Evolutionary conservation across 345 rosid species (phyloP).

Genomic region (Geranium rotundifolium): DNA sequence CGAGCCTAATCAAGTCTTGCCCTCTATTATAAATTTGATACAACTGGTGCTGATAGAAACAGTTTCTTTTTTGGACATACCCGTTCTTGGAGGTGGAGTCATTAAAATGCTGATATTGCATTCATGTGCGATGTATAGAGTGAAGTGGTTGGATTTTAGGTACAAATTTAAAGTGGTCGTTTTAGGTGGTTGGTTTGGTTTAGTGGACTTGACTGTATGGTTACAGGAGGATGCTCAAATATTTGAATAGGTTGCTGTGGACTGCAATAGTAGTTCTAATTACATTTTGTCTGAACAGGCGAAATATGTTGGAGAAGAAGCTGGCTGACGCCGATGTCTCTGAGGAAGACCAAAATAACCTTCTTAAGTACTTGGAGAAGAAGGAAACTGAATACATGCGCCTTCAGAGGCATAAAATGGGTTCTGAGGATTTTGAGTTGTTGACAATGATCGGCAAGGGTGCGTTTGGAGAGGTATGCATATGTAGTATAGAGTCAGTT

Average conservation of each 20-base stretch:
- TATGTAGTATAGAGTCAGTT: neutral
- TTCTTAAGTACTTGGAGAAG: conserved; percentile 81
- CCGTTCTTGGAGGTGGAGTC: neutral
- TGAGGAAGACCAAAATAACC: conserved; percentile 87
- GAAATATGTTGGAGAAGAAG: conserved; percentile 67
- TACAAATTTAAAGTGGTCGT: no score
- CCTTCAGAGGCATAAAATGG: conserved; percentile 89
- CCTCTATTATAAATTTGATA: no score
- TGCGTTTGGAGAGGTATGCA: conserved; percentile 18
- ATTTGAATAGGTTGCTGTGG: neutral
- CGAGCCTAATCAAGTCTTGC: no score
- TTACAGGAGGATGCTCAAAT: no score
- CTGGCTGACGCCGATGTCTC: conserved; percentile 94
- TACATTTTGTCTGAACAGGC: conserved; percentile 18
- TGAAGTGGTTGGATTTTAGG: neutral
- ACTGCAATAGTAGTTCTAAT: neutral
- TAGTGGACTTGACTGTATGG: neutral
- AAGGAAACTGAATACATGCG: conserved; percentile 98
- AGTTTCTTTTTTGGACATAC: no score
- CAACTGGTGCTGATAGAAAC: no score
- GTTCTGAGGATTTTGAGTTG: conserved; percentile 74
- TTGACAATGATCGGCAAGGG: conserved; percentile 22
- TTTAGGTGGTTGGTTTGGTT: neutral
- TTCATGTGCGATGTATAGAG: neutral
- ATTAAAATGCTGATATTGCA: neutral